Evolutionary conservation across 495 filamentous ascomycete species (phyloP).

Genomic region (Lophiotrema nucula): DNA sequence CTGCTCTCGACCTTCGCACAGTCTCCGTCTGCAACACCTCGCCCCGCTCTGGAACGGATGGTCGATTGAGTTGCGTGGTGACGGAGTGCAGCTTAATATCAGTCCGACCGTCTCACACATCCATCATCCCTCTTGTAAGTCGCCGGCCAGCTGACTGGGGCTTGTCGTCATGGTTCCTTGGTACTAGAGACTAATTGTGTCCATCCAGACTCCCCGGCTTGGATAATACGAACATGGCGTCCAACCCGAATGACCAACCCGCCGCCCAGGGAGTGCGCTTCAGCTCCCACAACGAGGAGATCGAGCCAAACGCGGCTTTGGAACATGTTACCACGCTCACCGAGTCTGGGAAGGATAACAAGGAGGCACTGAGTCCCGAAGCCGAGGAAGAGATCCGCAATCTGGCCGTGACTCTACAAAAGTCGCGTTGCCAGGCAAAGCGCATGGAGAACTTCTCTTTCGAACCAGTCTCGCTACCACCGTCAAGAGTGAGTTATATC

Average conservation of each 20-base stretch:
- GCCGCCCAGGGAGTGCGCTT: constrained; percentile 65
- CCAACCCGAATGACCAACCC: constrained; percentile 4
- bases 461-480: constrained; percentile 82
- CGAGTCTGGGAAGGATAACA: constrained; percentile 36
- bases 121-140: not conserved
- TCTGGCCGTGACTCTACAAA: constrained; percentile 68
- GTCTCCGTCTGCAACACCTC: no score
- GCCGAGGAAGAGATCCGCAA: constrained; percentile 66
- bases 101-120: not conserved
- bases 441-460: constrained; percentile 84
- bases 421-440: constrained; percentile 71
- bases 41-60: no score
- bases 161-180: not conserved
- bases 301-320: constrained; percentile 55
- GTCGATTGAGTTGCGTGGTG: no score
- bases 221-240: constrained; percentile 15
- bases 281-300: constrained; percentile 75
- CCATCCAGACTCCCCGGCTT: not conserved
- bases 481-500: constrained; percentile 81
- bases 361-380: constrained; percentile 47
- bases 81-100: not conserved
- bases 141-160: not conserved
- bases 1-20: no score
- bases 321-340: constrained; percentile 40
- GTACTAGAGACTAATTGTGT: constrained; percentile 5